Conservation (phyloP, 108 stramenopile species). For the Epithemia pelagica region DNA sequence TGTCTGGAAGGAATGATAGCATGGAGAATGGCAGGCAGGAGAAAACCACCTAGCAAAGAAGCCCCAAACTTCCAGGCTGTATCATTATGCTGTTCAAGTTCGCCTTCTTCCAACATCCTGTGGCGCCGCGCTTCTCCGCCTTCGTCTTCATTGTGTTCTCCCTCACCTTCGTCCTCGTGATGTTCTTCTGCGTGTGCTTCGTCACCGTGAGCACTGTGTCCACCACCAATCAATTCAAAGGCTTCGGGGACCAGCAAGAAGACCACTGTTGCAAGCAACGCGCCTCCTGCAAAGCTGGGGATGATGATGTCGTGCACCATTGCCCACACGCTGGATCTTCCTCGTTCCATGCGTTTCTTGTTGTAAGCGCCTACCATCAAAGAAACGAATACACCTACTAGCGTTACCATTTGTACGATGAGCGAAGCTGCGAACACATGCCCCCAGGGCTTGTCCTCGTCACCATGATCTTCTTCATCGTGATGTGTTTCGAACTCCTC, state of each 20-base stretch:
- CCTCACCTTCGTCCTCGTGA: not conserved
- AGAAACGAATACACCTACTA: slow-evolving; percentile 32
- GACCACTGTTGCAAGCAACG: slow-evolving; percentile 55
- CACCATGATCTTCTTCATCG: not conserved
- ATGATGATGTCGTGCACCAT: slow-evolving; percentile 1
- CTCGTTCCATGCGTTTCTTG: slow-evolving; percentile 1
- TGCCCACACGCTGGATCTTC: not conserved
- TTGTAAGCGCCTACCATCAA: not conserved
- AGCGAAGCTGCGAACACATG: slow-evolving; percentile 35
- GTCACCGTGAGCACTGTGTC: slow-evolving; percentile 13
- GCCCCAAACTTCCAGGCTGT: slow-evolving; percentile 53
- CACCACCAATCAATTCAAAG: slow-evolving; percentile 27
- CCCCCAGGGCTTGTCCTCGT: slow-evolving; percentile 47
- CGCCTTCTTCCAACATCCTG: not conserved
- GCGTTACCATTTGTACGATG: slow-evolving; percentile 42
- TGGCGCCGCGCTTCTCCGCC: too few relatives aligned
- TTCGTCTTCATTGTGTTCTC: not conserved
- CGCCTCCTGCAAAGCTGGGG: slow-evolving; percentile 26
- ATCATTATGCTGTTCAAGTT: not conserved
- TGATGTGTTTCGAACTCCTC: not conserved
- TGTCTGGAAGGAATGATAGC: slow-evolving; percentile 31
- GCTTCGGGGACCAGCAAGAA: slow-evolving; percentile 62
- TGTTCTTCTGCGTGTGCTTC: slow-evolving; percentile 6
- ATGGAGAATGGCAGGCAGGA: slow-evolving; percentile 47
- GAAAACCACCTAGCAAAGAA: slow-evolving; percentile 58